Percentiles rank a stretch among this genome's conserved stretches.
Evolutionary conservation across 2,329 filamentous ascomycete genomes (phyloP).

Genomic region (Hymenoscyphus linearis): DNA sequence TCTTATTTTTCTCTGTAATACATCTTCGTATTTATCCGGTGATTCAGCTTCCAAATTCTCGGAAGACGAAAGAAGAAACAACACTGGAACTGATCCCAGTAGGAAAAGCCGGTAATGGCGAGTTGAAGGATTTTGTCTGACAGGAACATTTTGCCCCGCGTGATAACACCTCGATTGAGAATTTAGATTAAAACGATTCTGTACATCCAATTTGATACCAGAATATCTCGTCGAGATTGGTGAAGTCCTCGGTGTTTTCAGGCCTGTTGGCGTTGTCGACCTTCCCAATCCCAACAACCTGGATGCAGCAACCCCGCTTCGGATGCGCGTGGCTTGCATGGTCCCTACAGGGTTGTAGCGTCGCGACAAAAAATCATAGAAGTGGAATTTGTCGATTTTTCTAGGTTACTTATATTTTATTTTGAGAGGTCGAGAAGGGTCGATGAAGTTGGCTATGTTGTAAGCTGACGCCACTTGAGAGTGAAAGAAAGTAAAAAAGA

Average conservation of each 20-base stretch:
- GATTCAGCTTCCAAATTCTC: conserved; percentile 5
- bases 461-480: background rate
- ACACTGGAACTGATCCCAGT: background rate
- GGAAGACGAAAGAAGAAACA: background rate
- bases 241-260: background rate
- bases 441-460: background rate
- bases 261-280: background rate
- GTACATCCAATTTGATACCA: background rate
- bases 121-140: background rate
- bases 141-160: background rate
- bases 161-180: background rate
- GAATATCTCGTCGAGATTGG: background rate
- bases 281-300: background rate
- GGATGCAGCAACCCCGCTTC: background rate
- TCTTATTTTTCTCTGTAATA: conserved; percentile 15
- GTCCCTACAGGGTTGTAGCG: background rate
- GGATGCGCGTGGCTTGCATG: background rate
- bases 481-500: no score
- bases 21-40: background rate
- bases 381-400: background rate
- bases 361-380: background rate
- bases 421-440: background rate
- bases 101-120: background rate
- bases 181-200: background rate
- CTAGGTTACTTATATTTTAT: background rate